Base-by-base conservation (phyloP, 495 filamentous ascomycete species). In the Chaetomidium leptoderma region DNA sequence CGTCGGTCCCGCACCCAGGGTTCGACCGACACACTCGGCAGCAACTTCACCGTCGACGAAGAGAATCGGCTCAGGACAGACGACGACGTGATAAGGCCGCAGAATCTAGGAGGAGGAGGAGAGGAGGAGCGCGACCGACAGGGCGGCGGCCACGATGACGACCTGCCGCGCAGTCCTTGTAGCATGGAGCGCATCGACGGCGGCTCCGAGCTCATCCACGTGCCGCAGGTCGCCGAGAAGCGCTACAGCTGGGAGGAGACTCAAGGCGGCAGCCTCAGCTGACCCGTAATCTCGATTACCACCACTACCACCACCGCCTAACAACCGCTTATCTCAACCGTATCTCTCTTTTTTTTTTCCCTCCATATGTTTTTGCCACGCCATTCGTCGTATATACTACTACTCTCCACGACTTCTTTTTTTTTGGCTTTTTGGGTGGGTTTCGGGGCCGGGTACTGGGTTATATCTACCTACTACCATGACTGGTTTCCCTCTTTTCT, bases 231-330 rank as follows among this genome's bases (percentile, higher is more conserved):
- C 29, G 77, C 78, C 16, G 76, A 74, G 29, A 74, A 74, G 53
- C 69, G 79, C 44, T 82, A 78, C 54, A 78, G 75, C 54, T 82
- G 77, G 77, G 79, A 82, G 58, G 72, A 69, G 40, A 13, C 4
- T 17, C 40, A 44, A 6, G 43, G 44, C 23, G 29, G 52, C 55
- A 69, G 63, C 10, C 33, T 55, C 17, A 36, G 51, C 23, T 49
- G 27, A 61, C 47, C 6, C n/a, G 10, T 17, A 21, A 30, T 47
- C 4, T 5, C 52, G 26, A 9, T 24, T 7, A 19, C 13, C 47
- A 11, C 10, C 24, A 13, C n/a, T n/a, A n/a, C n/a, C n/a, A n/a
- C n/a, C n/a, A n/a, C n/a, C n/a, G n/a, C n/a, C n/a, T n/a, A n/a
- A n/a, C n/a, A n/a, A n/a, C n/a, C n/a, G n/a, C n/a, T n/a, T n/a